These are phyloP conservation scores for Kentomonas sorsogonicus DNA, from an alignment of 208 protist species.

Conservation along the genomic window DNA sequence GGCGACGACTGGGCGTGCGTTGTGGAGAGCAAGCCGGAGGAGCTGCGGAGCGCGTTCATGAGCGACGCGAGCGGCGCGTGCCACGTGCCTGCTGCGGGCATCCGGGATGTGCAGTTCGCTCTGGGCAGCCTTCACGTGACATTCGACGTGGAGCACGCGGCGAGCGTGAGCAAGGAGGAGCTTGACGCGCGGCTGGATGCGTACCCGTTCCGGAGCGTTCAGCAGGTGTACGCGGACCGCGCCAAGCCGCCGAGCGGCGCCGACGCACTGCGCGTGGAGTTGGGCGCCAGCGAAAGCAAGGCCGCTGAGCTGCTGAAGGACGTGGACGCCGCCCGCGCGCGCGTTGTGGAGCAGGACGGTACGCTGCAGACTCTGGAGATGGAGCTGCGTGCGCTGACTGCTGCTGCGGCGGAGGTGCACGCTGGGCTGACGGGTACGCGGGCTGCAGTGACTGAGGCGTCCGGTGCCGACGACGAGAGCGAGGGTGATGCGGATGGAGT, in stretches of 20 bases:
- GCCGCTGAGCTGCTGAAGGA: not conserved
- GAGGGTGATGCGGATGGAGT: too few species aligned
- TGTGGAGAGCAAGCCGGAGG: constrained; percentile 15
- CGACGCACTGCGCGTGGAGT: constrained; percentile 16
- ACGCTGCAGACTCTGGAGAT: too few species aligned
- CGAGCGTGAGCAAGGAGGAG: constrained; percentile 12
- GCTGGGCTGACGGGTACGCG: too few species aligned
- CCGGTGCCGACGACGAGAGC: too few species aligned
- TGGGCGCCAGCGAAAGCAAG: not conserved
- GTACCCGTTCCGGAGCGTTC: constrained; percentile 23
- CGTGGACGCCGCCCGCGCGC: too few species aligned
- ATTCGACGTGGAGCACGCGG: constrained; percentile 20
- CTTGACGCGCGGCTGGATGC: constrained; percentile 14
- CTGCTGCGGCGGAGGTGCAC: too few species aligned
- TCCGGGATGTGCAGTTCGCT: constrained; percentile 13
- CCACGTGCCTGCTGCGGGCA: constrained; percentile 11
- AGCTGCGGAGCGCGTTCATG: constrained; percentile 18
- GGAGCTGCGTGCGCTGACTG: too few species aligned
- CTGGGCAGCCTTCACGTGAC: constrained; percentile 14
- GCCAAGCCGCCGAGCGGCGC: constrained; percentile 11
- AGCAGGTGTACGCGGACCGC: constrained; percentile 17
- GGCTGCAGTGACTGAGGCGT: too few species aligned
- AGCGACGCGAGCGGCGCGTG: constrained; percentile 18
- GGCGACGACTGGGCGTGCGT: constrained; percentile 21
- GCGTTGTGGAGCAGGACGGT: too few species aligned